Conservation (phyloP, 805 yeast species). For the Yarrowia osloensis region DNA sequence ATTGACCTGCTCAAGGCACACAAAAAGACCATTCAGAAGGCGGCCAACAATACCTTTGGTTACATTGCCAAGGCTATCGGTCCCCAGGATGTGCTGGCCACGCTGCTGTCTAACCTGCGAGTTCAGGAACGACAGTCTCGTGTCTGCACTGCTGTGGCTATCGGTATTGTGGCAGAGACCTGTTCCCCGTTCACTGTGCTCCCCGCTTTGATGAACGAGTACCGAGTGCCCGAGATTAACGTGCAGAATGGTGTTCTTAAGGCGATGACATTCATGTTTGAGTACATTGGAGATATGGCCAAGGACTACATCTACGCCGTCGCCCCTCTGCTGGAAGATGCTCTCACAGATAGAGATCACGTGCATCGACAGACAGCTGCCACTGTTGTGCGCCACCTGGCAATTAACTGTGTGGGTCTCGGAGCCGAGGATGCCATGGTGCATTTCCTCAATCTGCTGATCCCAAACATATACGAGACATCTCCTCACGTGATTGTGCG, state of each 20-base stretch:
- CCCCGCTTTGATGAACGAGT: slow-evolving; percentile 95
- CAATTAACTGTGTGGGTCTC: slow-evolving; percentile 72
- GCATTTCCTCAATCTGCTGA: slow-evolving; percentile 74
- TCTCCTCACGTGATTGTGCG: slow-evolving; percentile 92
- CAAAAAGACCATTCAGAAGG: slow-evolving; percentile 70
- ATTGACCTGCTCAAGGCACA: slow-evolving; percentile 85
- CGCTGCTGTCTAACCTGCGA: slow-evolving; percentile 76
- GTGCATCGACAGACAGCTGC: slow-evolving; percentile 97
- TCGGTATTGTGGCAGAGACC: slow-evolving; percentile 91
- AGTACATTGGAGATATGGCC: slow-evolving; percentile 80
- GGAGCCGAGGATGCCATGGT: slow-evolving; percentile 81
- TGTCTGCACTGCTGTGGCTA: slow-evolving; percentile 96
- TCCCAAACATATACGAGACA: slow-evolving; percentile 91
- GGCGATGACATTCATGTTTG: slow-evolving; percentile 87
- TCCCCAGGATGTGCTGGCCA: slow-evolving; percentile 88
- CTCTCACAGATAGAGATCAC: slow-evolving; percentile 82
- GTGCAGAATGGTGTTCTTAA: slow-evolving; percentile 95
- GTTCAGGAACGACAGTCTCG: slow-evolving; percentile 96
- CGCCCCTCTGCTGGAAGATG: slow-evolving; percentile 81
- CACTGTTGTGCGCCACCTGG: slow-evolving; percentile 77
- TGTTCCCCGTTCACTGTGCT: slow-evolving; percentile 91
- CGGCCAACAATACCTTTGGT: slow-evolving; percentile 91
- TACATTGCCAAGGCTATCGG: slow-evolving; percentile 89
- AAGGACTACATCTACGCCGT: slow-evolving; percentile 80
- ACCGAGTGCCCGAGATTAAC: slow-evolving; percentile 84